phyloP scores from a whole-genome alignment of 352 stramenopile genomes.

The Globisporangium paroecandrum region DNA sequence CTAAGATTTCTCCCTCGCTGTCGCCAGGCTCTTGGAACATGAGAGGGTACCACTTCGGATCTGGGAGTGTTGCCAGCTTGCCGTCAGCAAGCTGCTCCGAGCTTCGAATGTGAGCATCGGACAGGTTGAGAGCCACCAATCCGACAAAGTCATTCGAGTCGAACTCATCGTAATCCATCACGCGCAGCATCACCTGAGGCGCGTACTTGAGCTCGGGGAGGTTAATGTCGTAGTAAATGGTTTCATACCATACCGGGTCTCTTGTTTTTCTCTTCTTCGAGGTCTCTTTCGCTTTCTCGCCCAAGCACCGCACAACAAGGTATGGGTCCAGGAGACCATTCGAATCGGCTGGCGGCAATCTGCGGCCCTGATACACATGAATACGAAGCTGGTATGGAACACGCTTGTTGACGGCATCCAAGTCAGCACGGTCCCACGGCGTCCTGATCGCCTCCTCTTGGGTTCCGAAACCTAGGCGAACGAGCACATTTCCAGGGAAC shows the following conservation, averaged over 20 bases:
- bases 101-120: conserved; percentile 64
- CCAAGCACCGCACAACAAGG: conserved; percentile 75
- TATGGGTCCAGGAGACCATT: conserved; percentile 86
- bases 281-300: conserved; percentile 71
- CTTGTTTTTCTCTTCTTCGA: conserved; percentile 73
- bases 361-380: conserved; percentile 81
- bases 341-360: conserved; percentile 75
- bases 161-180: conserved; percentile 83
- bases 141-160: conserved; percentile 71
- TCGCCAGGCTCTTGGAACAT: conserved; percentile 77
- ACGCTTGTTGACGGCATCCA: conserved; percentile 68
- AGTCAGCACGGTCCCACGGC: conserved; percentile 47
- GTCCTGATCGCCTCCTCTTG: conserved; percentile 62
- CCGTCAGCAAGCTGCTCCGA: conserved; percentile 50
- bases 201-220: conserved; percentile 73
- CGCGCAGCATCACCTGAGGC: conserved; percentile 71
- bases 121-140: conserved; percentile 56
- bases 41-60: conserved; percentile 74
- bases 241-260: conserved; percentile 88
- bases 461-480: conserved; percentile 73
- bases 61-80: conserved; percentile 41
- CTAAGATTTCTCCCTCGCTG: conserved; percentile 77
- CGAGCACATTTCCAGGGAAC: conserved; percentile 81
- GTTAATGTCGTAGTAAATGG: conserved; percentile 83
- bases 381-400: conserved; percentile 82